A percentile compares a stretch with the other conserved stretches of the same genome.
These are phyloP conservation scores for Podila clonocystis DNA, from an alignment of 192 early-diverging fungal genomes.

Conservation along the genomic window DNA sequence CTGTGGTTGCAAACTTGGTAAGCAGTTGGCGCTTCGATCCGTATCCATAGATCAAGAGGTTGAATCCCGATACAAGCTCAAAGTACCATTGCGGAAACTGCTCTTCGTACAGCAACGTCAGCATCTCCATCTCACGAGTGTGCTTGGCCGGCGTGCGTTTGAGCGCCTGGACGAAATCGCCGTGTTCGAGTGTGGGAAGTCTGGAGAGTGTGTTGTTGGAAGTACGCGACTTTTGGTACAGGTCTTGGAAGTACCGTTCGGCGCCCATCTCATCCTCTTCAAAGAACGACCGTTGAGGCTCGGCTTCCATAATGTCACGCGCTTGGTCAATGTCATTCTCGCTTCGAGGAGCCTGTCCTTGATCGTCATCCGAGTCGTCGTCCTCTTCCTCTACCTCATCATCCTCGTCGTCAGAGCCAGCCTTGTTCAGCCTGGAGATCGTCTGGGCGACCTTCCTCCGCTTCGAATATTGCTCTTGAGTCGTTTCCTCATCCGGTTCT, in stretches of 20 bases:
- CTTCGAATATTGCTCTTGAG: constrained; percentile 10
- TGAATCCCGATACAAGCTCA: constrained; percentile 86
- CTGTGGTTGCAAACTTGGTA: constrained; percentile 71
- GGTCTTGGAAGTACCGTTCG: constrained; percentile 84
- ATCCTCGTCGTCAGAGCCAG: constrained; percentile 45
- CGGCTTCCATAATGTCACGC: not conserved
- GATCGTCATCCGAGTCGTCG: constrained; percentile 10
- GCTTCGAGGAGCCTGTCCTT: constrained; percentile 6
- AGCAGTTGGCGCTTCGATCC: constrained; percentile 92
- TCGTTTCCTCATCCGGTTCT: not conserved
- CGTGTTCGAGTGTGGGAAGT: constrained; percentile 77
- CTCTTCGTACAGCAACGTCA: constrained; percentile 63
- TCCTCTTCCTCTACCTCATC: constrained; percentile 48
- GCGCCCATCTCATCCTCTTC: constrained; percentile 63
- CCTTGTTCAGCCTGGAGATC: constrained; percentile 25
- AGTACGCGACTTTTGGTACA: constrained; percentile 67
- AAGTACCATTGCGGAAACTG: constrained; percentile 91
- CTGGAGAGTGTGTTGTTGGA: constrained; percentile 90
- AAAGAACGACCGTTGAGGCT: constrained; percentile 38
- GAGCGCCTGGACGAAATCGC: constrained; percentile 70
- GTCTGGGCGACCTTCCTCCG: constrained; percentile 10
- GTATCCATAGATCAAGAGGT: constrained; percentile 91
- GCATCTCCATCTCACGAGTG: constrained; percentile 61
- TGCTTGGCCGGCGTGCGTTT: constrained; percentile 68
- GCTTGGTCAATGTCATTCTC: constrained; percentile 24